Conservation (phyloP, 192 early-diverging fungal genomes). For the Entomortierella parvispora region DNA sequence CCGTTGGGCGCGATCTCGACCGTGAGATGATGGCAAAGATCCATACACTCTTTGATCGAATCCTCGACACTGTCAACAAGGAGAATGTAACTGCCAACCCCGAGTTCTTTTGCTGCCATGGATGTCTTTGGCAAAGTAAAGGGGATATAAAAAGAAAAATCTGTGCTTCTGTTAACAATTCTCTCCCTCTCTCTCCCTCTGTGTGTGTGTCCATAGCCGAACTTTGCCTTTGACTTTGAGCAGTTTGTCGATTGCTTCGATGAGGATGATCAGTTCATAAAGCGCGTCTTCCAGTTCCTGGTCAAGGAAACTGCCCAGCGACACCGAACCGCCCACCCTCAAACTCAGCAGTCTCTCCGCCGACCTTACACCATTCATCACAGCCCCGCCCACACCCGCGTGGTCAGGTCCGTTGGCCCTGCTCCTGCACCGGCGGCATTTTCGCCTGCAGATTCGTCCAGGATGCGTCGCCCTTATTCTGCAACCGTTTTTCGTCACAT, state of each 20-base stretch:
- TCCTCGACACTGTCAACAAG: slow-evolving; percentile 42
- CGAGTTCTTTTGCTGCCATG: not conserved
- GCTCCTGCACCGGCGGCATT: slow-evolving; percentile 3
- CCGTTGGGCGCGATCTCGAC: slow-evolving; percentile 45
- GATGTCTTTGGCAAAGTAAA: not conserved
- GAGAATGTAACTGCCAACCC: slow-evolving; percentile 28
- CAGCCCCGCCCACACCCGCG: not conserved
- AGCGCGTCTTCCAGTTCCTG: slow-evolving; percentile 39
- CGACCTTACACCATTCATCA: slow-evolving; percentile 33
- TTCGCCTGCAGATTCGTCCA: not conserved
- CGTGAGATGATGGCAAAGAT: slow-evolving; percentile 50
- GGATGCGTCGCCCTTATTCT: too few species aligned
- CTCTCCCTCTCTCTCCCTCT: not conserved
- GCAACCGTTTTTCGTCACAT: too few species aligned
- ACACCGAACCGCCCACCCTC: slow-evolving; percentile 23
- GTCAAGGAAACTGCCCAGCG: slow-evolving; percentile 44
- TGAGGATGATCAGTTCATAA: slow-evolving; percentile 39
- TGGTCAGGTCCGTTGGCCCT: not conserved
- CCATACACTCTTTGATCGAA: slow-evolving; percentile 37
- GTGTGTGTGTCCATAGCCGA: slow-evolving; percentile 12
- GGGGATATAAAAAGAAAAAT: not conserved
- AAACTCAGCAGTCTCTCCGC: slow-evolving; percentile 1
- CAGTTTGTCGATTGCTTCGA: slow-evolving; percentile 50
- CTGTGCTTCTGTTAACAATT: not conserved
- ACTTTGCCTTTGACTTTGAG: slow-evolving; percentile 39